Conservation (phyloP, 192 early-diverging fungal genomes). For the Blastocladiella britannica region DNA sequence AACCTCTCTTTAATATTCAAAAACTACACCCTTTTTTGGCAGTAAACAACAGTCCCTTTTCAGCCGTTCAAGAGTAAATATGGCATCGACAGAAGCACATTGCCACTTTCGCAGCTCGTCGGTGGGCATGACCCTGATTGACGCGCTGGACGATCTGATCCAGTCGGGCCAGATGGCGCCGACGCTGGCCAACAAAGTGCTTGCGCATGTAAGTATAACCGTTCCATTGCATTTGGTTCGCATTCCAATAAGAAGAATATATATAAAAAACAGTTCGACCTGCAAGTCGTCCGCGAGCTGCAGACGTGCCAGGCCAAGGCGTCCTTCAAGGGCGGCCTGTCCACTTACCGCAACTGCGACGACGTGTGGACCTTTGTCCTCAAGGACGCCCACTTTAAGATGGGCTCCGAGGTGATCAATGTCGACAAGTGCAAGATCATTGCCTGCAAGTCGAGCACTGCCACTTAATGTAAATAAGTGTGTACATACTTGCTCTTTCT, state of each 20-base stretch:
- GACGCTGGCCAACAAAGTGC: constrained; percentile 76
- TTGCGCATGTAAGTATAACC: constrained; percentile 49
- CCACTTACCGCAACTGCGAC: constrained; percentile 85
- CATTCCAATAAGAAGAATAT: too few species aligned
- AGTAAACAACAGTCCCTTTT: too few species aligned
- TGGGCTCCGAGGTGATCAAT: constrained; percentile 59
- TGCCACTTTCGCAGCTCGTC: constrained; percentile 14
- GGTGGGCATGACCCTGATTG: constrained; percentile 78
- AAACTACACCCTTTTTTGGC: too few species aligned
- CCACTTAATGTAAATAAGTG: too few species aligned
- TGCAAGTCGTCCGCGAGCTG: too few species aligned
- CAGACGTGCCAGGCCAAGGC: too few species aligned
- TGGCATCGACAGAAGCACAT: too few species aligned
- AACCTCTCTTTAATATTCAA: too few species aligned
- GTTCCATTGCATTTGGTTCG: too few species aligned
- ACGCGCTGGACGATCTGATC: constrained; percentile 91
- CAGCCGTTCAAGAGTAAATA: too few species aligned
- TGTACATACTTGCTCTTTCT: too few species aligned
- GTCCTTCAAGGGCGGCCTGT: constrained; percentile 74
- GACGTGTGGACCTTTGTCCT: constrained; percentile 98
- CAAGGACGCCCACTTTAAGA: constrained; percentile 60
- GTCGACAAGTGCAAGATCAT: constrained; percentile 90
- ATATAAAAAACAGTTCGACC: too few species aligned
- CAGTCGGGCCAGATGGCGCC: constrained; percentile 71
- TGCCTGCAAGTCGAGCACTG: constrained; percentile 80